Base-by-base conservation (phyloP, 2,329 filamentous ascomycete species). In the Pseudopyrenochaeta lycopersici region DNA sequence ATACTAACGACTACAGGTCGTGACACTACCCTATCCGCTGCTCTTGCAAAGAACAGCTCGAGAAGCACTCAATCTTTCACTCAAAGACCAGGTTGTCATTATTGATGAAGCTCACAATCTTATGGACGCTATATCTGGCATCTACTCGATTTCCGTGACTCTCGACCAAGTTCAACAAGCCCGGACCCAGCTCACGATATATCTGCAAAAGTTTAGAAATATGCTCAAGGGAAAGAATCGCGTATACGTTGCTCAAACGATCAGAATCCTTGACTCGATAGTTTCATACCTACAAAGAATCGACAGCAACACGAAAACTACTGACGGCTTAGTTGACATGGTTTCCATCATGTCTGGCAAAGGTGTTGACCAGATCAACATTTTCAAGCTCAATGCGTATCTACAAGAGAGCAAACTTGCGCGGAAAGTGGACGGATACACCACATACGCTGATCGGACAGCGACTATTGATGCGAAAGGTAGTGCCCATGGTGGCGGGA, bases 101-200 rank as follows among this genome's bases (percentile, higher is more conserved):
- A 91, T 99, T 42, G 95, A 99, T 64, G 95, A 99, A 79, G 95
- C 95, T 0, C 95, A 99, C 73, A 99, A 99, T 70, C 85, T 99
- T 46, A 97, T 97, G 89, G 93, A 97, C 73, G 92, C 94, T 0
- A 91, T 99, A 40, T 86, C 91, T 14, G 89, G 88, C 40, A 95
- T 97, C 30, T 88, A 97, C 72, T 93, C 93, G 0, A 86, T 91
- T 0, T 86, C 90, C 31, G 83, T 98, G 17, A 86, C 85, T 2
- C 79, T 96, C 3, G 79, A 80, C 21, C 92, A 97, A 58, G 79
- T 98, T 15, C 85, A 85, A 44, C 83, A 84, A 53, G 91, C 90
- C 2, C 85, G 91, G 47, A 82, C 83, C 43, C 92, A 96, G 76
- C 81, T 99, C 1, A 89, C 88, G 0, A 81, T 88, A 0, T 99